These are phyloP conservation scores for Ogataea angusta DNA, from an alignment of 805 yeast species.

Conservation along the genomic window DNA sequence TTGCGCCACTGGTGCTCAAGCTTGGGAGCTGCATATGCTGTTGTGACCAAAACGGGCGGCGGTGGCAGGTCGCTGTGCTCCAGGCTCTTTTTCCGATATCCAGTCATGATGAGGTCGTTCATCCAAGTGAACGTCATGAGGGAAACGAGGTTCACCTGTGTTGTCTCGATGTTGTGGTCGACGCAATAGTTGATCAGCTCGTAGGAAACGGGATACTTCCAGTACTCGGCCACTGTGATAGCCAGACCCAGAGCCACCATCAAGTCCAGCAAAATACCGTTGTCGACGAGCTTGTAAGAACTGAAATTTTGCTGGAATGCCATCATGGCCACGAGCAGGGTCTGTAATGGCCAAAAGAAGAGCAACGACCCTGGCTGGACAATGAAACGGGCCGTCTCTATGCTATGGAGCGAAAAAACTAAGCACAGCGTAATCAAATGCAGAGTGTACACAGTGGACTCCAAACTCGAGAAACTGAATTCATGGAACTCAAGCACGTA, in stretches of 20 bases:
- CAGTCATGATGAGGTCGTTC: conserved; percentile 77
- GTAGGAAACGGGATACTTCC: conserved; percentile 37
- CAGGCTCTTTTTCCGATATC: conserved; percentile 39
- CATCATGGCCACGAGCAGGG: conserved; percentile 11
- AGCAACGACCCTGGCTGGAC: conserved; percentile 38
- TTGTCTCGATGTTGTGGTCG: conserved; percentile 27
- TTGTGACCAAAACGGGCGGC: conserved; percentile 38
- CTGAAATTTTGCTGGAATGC: conserved; percentile 34
- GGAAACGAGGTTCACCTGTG: conserved; percentile 61
- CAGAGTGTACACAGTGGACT: background rate
- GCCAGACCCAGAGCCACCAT: conserved; percentile 30
- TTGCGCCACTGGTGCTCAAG: conserved; percentile 35
- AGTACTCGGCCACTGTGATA: conserved; percentile 40
- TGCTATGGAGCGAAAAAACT: conserved; percentile 40
- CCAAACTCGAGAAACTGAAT: background rate
- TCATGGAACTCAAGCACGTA: conserved; percentile 6
- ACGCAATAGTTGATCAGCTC: conserved; percentile 35
- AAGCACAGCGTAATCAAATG: conserved; percentile 19
- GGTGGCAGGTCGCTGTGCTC: conserved; percentile 40
- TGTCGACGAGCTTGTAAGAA: conserved; percentile 14
- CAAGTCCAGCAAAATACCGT: conserved; percentile 11
- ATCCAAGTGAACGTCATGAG: conserved; percentile 86
- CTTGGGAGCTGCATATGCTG: conserved; percentile 31
- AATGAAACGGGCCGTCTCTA: conserved; percentile 41
- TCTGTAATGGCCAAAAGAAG: conserved; percentile 39